Conservation (phyloP, 1,139 yeast species). For the Taphrina wiesneri region DNA sequence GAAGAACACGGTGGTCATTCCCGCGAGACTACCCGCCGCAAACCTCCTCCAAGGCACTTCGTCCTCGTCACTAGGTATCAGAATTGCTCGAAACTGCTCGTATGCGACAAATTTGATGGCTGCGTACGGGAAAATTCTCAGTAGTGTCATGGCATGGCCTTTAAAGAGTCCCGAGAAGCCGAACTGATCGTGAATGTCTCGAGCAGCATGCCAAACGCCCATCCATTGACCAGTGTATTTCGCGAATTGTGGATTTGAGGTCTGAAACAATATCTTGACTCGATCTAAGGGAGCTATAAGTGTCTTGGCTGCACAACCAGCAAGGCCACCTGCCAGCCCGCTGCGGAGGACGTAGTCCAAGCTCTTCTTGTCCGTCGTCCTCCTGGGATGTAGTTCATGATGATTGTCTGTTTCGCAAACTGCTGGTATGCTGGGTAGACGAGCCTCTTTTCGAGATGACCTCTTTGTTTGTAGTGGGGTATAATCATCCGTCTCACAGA, state of each 20-base stretch:
- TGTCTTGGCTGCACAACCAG: conserved; percentile 94
- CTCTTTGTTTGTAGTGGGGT: conserved; percentile 1
- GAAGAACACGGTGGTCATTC: conserved; percentile 73
- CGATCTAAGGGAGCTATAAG: conserved; percentile 93
- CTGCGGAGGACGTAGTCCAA: conserved; percentile 75
- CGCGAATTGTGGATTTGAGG: conserved; percentile 84
- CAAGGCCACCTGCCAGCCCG: conserved; percentile 92
- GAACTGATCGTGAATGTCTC: conserved; percentile 63
- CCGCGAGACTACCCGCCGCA: conserved; percentile 83
- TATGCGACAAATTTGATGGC: conserved; percentile 97
- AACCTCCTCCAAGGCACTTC: conserved; percentile 83
- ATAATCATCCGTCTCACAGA: conserved; percentile 19
- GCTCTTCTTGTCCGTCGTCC: not conserved
- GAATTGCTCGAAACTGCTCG: conserved; percentile 78
- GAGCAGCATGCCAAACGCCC: conserved; percentile 75
- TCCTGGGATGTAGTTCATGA: not conserved
- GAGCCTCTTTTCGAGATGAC: not conserved
- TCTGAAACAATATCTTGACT: conserved; percentile 90
- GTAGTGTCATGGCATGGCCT: conserved; percentile 90
- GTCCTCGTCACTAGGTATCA: conserved; percentile 70
- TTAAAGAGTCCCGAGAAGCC: conserved; percentile 86
- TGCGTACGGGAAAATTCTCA: conserved; percentile 94
- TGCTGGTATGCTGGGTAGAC: not conserved
- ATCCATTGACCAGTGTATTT: conserved; percentile 76
- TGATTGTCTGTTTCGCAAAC: conserved; percentile 11